Conservation (phyloP, 2,329 filamentous ascomycete species). For the Calonectria crousiana region DNA sequence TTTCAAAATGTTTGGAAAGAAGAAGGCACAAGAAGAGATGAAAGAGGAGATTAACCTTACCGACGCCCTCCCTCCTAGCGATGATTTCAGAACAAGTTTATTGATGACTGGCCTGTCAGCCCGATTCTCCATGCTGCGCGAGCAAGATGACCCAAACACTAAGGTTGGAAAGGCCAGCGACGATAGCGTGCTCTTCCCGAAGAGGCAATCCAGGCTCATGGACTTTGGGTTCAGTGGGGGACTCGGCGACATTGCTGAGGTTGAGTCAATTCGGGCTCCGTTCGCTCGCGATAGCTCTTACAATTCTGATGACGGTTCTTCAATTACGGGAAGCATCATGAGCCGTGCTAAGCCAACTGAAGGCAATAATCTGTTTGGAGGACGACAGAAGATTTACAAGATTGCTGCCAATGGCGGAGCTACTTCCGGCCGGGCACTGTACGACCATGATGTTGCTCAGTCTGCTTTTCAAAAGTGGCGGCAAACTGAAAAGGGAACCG, state of each 20-base stretch:
- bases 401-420: slow-evolving; percentile 67
- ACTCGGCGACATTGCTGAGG: slow-evolving; percentile 89
- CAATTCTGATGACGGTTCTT: slow-evolving; percentile 78
- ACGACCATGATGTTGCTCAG: slow-evolving; percentile 86
- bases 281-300: slow-evolving; percentile 75
- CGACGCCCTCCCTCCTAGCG: slow-evolving; percentile 79
- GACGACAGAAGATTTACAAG: slow-evolving; percentile 95
- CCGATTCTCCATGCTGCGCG: slow-evolving; percentile 95
- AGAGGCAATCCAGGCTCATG: slow-evolving; percentile 80
- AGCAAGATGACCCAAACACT: slow-evolving; percentile 91
- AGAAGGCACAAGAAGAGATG: slow-evolving; percentile 68
- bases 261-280: slow-evolving; percentile 80
- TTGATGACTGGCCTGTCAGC: slow-evolving; percentile 96
- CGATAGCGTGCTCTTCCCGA: slow-evolving; percentile 89
- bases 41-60: slow-evolving; percentile 80
- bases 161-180: slow-evolving; percentile 95
- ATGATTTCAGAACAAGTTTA: slow-evolving; percentile 95
- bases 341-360: slow-evolving; percentile 84
- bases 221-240: slow-evolving; percentile 73
- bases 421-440: slow-evolving; percentile 78
- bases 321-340: slow-evolving; percentile 80
- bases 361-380: slow-evolving; percentile 93
- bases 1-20: slow-evolving; percentile 68
- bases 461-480: slow-evolving; percentile 87
- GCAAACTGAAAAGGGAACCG: slow-evolving; percentile 67